Evolutionary conservation across 2,329 filamentous ascomycete genomes (phyloP), one percentile per base, ranked within the genome.

Genomic region (Aureobasidium leucospermi): DNA sequence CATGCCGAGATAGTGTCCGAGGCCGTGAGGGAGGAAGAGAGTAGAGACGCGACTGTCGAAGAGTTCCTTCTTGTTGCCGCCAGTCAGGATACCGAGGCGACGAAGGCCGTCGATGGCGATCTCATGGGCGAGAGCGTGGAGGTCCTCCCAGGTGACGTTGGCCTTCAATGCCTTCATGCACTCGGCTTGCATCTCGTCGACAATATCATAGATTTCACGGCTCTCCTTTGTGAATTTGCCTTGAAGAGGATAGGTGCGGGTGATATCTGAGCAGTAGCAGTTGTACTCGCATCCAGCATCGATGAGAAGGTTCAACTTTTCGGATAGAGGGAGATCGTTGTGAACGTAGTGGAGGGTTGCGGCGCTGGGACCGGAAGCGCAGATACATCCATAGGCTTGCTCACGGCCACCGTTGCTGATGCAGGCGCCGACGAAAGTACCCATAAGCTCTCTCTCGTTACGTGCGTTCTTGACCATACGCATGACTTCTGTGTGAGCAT

Each of bases 261-360:
- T 96, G 77, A 93, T 79, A 63, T 86, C 83, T 16, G 78, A 73
- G 59, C 76, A 77, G 63, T 80, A 80, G 70, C 74, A 78, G 57
- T 74, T 70, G 51, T 75, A 75, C 65, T 80, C 77, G 60, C 71
- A 86, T 23, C 90, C 93, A 3, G 90, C 92, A 69, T 97, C 93
- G 19, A 96, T 76, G 60, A 96, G 81, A 56, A 96, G 75, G 67
- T 95, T 87, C 58, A 89, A 83, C 75, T 93, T 91, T 45, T 84
- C 84, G 0, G 76, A 74, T 38, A 93, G 75, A 0, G 85, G 79
- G 68, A 86, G 80, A 64, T 91, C 79, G 71, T 96, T 96, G 68
- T 87, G 83, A 28, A 90, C 84, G 67, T 96, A 96, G 75, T 96
- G 93, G 36, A 96, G 80, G 1, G 90, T 94, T 5, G 91, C 89